Evolutionary conservation across 257 asterid genomes (phyloP).

Genomic region (Agastache rugosa): DNA sequence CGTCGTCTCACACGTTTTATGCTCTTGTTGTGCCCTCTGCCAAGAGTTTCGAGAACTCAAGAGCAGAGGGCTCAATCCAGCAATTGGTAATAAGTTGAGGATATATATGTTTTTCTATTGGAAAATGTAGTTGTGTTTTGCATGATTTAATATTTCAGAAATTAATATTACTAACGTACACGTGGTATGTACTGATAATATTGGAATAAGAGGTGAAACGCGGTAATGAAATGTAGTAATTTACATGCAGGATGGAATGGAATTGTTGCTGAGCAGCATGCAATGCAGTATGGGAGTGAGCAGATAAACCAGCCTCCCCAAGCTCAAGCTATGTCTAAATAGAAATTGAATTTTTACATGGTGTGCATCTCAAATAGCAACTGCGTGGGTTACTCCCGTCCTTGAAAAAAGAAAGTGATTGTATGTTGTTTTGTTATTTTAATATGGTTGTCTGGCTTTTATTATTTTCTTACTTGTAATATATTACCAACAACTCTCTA

Average conservation of each 20-base stretch:
- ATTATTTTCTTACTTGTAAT: background rate
- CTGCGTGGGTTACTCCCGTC: too few species aligned
- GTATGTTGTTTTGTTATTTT: background rate
- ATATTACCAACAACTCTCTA: background rate
- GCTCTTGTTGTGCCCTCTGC: slow-evolving; percentile 57
- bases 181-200: background rate
- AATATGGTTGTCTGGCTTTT: background rate
- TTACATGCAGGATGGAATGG: slow-evolving; percentile 60
- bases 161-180: too few species aligned
- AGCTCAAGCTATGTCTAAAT: slow-evolving; percentile 50
- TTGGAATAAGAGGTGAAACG: background rate
- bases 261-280: slow-evolving; percentile 47
- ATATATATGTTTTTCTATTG: background rate
- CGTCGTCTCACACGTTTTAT: slow-evolving; percentile 47
- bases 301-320: slow-evolving; percentile 44
- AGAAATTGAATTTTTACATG: background rate
- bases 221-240: background rate
- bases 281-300: slow-evolving; percentile 31
- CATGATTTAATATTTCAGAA: too few species aligned
- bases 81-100: slow-evolving; percentile 40
- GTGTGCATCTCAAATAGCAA: too few species aligned
- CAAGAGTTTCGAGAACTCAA: slow-evolving; percentile 61
- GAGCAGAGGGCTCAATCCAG: slow-evolving; percentile 50
- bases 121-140: background rate
- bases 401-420: too few species aligned